Percentiles rank a stretch among this genome's conserved stretches.
Conservation (phyloP, 1,284 basidiomycete species). For the Papiliotrema fonsecae region DNA sequence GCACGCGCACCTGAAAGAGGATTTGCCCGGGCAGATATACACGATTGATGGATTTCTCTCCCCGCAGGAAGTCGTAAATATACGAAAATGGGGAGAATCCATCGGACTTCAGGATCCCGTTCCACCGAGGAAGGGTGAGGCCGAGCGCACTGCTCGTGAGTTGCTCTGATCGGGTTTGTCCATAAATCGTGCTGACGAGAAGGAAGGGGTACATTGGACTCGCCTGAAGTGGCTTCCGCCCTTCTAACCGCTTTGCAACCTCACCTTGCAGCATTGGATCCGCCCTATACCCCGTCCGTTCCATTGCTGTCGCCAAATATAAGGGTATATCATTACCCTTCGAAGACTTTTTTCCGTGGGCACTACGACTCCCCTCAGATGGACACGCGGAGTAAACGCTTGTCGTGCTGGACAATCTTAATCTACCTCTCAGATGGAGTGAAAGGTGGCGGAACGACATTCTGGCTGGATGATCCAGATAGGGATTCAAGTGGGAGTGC, state of each 20-base stretch:
- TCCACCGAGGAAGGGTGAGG: slow-evolving; percentile 71
- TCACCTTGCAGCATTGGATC: slow-evolving; percentile 52
- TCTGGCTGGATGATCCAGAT: slow-evolving; percentile 52
- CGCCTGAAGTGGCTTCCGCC: slow-evolving; percentile 57
- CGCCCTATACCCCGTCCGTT: slow-evolving; percentile 1
- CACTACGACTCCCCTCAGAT: slow-evolving; percentile 27
- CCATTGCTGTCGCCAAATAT: slow-evolving; percentile 45
- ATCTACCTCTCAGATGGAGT: slow-evolving; percentile 72
- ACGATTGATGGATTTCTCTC: slow-evolving; percentile 52
- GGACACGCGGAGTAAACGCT: slow-evolving; percentile 12
- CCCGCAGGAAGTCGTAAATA: slow-evolving; percentile 30
- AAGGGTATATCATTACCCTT: slow-evolving; percentile 41
- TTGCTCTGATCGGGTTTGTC: slow-evolving; percentile 8
- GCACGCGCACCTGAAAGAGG: not conserved
- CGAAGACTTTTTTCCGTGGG: slow-evolving; percentile 31
- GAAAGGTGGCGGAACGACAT: slow-evolving; percentile 71
- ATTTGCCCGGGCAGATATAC: slow-evolving; percentile 53
- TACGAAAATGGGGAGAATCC: slow-evolving; percentile 60
- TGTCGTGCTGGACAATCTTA: slow-evolving; percentile 67
- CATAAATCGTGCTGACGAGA: not conserved
- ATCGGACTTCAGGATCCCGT: slow-evolving; percentile 61
- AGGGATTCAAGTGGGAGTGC: slow-evolving; percentile 3
- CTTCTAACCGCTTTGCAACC: slow-evolving; percentile 57
- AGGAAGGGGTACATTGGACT: slow-evolving; percentile 64
- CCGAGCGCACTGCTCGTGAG: slow-evolving; percentile 66